Conservation (phyloP, 2,329 filamentous ascomycete species). For the Rachicladosporium sp. region DNA sequence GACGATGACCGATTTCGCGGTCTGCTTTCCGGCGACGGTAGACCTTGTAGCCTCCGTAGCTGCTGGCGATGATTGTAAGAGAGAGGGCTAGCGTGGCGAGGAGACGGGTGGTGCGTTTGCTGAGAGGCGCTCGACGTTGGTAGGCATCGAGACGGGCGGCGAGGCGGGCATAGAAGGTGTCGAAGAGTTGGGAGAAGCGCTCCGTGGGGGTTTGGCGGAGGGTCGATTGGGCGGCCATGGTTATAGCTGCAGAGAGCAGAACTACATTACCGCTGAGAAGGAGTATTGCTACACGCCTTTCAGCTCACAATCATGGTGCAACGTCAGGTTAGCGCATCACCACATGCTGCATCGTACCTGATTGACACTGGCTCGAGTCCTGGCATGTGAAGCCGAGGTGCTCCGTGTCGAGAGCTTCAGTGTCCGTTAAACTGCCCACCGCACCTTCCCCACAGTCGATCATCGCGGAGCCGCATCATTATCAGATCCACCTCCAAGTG, state of each 20-base stretch:
- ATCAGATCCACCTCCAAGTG: too few species aligned
- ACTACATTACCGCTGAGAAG: conserved; percentile 1
- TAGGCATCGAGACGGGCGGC: conserved; percentile 36
- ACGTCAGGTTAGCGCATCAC: not conserved
- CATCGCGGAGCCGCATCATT: too few species aligned
- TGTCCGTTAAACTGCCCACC: too few species aligned
- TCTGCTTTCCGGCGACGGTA: conserved; percentile 64
- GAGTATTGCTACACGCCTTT: not conserved
- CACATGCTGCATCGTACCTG: not conserved
- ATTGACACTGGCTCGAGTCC: conserved; percentile 2
- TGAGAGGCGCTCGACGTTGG: conserved; percentile 39
- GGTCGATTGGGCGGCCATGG: conserved; percentile 85
- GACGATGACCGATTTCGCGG: conserved; percentile 65
- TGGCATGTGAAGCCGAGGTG: conserved; percentile 2
- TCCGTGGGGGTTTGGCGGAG: conserved; percentile 36
- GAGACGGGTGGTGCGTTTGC: conserved; percentile 59
- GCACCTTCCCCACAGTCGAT: too few species aligned
- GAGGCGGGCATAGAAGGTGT: conserved; percentile 31
- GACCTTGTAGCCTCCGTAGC: conserved; percentile 65
- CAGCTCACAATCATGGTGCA: not conserved
- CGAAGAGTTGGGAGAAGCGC: conserved; percentile 21
- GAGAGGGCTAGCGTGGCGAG: conserved; percentile 64
- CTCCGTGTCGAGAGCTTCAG: too few species aligned
- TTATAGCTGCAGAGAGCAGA: conserved; percentile 1
- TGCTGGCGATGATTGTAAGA: conserved; percentile 64